Base-by-base conservation (phyloP, 2,329 filamentous ascomycete species). In the Alternaria sp. region DNA sequence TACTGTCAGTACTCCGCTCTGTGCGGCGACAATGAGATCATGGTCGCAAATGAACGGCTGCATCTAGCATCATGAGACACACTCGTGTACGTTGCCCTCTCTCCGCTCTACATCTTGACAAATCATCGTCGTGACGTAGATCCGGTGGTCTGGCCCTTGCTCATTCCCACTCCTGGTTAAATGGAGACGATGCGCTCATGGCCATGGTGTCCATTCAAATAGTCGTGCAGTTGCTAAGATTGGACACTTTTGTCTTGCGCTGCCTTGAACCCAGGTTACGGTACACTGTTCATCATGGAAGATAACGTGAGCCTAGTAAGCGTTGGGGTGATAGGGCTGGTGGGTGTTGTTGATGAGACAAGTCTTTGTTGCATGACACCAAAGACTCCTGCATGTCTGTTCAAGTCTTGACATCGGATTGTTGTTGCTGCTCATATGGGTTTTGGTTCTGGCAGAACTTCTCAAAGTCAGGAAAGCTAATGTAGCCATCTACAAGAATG, bases 381-480 rank as follows among this genome's bases (percentile, higher is more conserved):
- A 34, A 51, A 8, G 21, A 51, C 40, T 50, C 21, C 29, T 26
- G 51, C 24, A 52, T 26, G 54, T 62, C 36, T 49, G 45, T 50
- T 77, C 73, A 77, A 52, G 74, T 76, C 60, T 69, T 72, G 42
- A 77, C 72, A 44, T 67, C 69, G 26, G 66, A 66, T 46, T 72
- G 68, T 21, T 61, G 67, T 39, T 65, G 67, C 53, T 74, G 71
- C 9, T 70, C 71, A 59, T 77, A 76, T 21, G 67, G 62, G 51
- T 70, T 69, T 42, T 70, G 67, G n/a, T 52, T 63, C 33, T 75
- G 62, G 81, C 88, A 79, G 65, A 83, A 90, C 60, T 86, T 84
- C 69, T 91, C 89, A 75, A 90, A 91, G 74, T 85, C 89, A 14
- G 89, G 89, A 72, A 91, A 91, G 80, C 88, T 90, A 71, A 90